Base-by-base conservation (phyloP, 805 yeast genomes). In the Kuraishia ogatae region DNA sequence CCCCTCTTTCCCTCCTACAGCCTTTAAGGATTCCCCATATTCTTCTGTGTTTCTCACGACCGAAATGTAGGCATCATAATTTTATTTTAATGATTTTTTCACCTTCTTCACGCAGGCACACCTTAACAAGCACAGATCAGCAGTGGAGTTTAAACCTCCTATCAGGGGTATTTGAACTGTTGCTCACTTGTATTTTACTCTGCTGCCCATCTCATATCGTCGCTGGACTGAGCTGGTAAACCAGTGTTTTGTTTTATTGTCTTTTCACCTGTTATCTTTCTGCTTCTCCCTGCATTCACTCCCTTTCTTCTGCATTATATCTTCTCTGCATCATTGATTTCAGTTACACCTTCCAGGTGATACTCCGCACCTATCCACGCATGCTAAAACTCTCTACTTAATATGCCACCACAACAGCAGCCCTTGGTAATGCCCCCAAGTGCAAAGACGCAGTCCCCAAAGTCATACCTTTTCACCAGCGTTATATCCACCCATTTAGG, bases 401-500 rank as follows among this genome's bases (percentile, higher is more conserved):
- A 35, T 7, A 35, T 35, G 43, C 43, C 43, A 7, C 43, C 43
- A 35, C 6, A 35, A 15, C 43, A 35, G 17, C 13, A 35, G 4
- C 43, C 43, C 13, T 8, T 3, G 43, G 43, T 3, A 3, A 35
- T 35, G 4, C 43, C 43, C 7, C 43, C 7, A 3, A 35, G 26
- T 47, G 20, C 79, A 59, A 71, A 81, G 64, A 79, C 82, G 0
- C 82, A 83, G 66, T 80, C 84, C 19, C 84, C 93, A 1, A 76
- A 76, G 62, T 76, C 85, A n/a, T 82, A 77, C 62, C 66, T 87
- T 21, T 82, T 77, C 65, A 75, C 83, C 0, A 74, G 79, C 28
- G 62, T 85, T 17, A 73, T 83, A 17, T 77, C 76, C 56, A 70
- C 77, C 1, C 81, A 78, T 59, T 65, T 87, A 5, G 97, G 97